Evolutionary conservation across 2,329 filamentous ascomycete genomes (phyloP), one percentile per base, ranked within the genome.

Genomic region (Diaporthe caulivora): DNA sequence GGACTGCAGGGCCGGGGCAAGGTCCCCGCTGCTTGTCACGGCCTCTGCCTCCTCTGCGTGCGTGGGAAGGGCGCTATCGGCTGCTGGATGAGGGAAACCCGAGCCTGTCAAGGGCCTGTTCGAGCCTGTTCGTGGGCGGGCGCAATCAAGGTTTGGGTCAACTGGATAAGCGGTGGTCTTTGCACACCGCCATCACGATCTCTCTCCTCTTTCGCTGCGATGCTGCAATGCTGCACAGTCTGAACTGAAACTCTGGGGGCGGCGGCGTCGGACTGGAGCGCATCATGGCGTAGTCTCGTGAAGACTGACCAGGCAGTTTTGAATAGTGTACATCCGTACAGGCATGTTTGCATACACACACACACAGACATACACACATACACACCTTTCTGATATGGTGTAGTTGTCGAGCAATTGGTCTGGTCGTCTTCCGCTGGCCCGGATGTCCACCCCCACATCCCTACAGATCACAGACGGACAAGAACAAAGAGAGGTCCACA

Each of bases 171-270:
- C 62, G 17, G 62, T 65, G 62, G 62, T 65, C 62, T 65, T 65
- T 65, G 62, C 62, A 65, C 62, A 65, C 62, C 62, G 62, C 62
- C 62, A 51, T 65, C 62, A 40, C 62, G 62, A 51, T 65, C 62
- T 10, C 44, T 34, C 31, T 51, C 11, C 29, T 49, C 54, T 44
- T 21, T 42, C 42, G 29, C 60, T 42, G 29, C 60, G 21, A 51
- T 65, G 60, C 62, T 51, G 62, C 44, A 26, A 18, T 65, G 60
- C 60, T 65, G 42, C 60, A 65, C 44, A 51, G 62, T 65, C 62
- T 53, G 44, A 65, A 65, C 37, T 40, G 37, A 13, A 13, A 10
- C 44, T 40, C 26, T 44, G 42, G 60, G 49, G 42, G 44, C 11
- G 60, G 60, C 42, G 60, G 24, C 60, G 11, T 34, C 42, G 60